A percentile compares a stretch with the other conserved stretches of the same genome.
Evolutionary conservation across 768 basidiomycete genomes (phyloP).

Genomic region (Sistotremastrum suecicum): DNA sequence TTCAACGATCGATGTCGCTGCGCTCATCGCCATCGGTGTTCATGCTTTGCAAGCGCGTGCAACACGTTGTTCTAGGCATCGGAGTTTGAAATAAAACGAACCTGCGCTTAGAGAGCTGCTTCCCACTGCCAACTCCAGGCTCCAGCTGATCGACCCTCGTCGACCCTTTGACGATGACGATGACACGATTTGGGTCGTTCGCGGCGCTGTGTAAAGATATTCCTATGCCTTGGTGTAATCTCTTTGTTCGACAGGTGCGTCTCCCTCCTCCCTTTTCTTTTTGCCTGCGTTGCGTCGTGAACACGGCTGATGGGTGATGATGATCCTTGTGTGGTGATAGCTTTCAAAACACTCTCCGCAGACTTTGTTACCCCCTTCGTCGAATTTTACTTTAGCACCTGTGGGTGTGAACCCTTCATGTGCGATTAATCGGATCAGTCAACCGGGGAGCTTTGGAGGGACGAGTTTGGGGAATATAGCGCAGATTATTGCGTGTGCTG

Average conservation of each 20-base stretch:
- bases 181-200: no score
- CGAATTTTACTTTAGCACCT: slow-evolving; percentile 40
- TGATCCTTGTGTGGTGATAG: slow-evolving; percentile 12
- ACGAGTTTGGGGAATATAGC: slow-evolving; percentile 61
- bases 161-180: no score
- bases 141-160: no score
- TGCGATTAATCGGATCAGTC: slow-evolving; percentile 51
- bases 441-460: slow-evolving; percentile 30
- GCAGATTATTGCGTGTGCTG: slow-evolving; percentile 68
- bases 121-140: no score
- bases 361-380: slow-evolving; percentile 27
- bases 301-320: slow-evolving; percentile 6
- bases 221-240: slow-evolving; percentile 66
- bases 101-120: no score
- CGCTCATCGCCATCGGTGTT: no score
- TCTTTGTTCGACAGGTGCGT: slow-evolving; percentile 78
- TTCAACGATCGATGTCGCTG: no score
- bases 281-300: slow-evolving; percentile 1
- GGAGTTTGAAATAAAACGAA: no score
- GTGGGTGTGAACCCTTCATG: slow-evolving; percentile 76
- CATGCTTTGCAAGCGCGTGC: no score
- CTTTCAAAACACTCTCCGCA: slow-evolving; percentile 18
- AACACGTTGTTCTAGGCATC: no score
- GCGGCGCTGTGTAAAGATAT: no score
- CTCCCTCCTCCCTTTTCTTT: slow-evolving; percentile 7